Conservation (phyloP, 306 rosid genomes). For the Sophora flavescens region DNA sequence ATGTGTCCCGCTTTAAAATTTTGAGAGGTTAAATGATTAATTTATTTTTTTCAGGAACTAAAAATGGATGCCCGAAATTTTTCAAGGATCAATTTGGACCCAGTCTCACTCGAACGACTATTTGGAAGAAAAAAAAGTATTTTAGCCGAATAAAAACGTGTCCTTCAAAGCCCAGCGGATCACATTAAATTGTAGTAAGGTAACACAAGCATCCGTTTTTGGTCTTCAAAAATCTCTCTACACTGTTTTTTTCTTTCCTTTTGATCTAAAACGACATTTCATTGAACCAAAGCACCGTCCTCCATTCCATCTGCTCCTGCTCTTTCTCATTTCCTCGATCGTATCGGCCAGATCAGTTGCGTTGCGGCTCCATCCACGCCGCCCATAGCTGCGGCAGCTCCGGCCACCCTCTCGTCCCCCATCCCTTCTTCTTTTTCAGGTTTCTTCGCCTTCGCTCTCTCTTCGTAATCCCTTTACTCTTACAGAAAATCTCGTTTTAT, state of each 20-base stretch:
- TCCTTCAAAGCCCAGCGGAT: no score
- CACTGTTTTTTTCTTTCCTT: background rate
- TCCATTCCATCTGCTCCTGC: background rate
- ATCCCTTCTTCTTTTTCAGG: conserved; percentile 44
- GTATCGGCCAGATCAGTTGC: conserved; percentile 29
- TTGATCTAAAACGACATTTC: background rate
- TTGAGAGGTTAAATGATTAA: no score
- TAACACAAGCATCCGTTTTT: background rate
- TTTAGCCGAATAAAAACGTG: no score
- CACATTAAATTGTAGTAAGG: no score
- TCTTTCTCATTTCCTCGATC: conserved; percentile 28
- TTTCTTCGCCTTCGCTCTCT: conserved; percentile 15
- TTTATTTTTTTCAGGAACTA: no score
- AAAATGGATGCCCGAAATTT: no score
- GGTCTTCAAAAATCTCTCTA: background rate
- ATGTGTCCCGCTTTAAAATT: no score
- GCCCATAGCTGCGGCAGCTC: conserved; percentile 45
- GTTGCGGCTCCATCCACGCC: conserved; percentile 45
- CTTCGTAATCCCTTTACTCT: conserved; percentile 2
- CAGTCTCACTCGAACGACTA: no score
- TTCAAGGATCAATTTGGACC: no score
- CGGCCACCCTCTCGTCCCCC: conserved; percentile 22
- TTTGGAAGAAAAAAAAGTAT: no score
- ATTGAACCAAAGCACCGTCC: background rate
- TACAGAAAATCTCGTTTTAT: background rate